Base-by-base conservation (phyloP, 2,329 filamentous ascomycete species). In the Pseudogymnoascus sp. region DNA sequence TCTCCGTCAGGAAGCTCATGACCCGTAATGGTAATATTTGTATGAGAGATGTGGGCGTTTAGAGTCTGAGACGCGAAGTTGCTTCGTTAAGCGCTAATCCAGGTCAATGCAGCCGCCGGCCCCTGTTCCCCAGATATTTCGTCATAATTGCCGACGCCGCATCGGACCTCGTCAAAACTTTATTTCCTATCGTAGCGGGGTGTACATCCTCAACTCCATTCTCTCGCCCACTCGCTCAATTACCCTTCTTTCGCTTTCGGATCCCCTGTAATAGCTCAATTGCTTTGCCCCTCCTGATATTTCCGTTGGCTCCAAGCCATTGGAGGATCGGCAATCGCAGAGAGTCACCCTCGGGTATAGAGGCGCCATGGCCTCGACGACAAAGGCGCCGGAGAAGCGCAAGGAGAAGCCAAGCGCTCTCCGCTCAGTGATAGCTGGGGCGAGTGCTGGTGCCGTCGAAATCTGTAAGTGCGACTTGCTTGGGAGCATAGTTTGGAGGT, bases 381-480 rank as follows among this genome's bases (percentile, higher is more conserved):
- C 59, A 14, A 23, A 66, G 63, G 67, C 69, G 64, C 62, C 71
- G 64, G 70, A 74, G 63, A 79, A 78, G 63, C 65, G 65, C 67
- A 82, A 81, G 73, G 74, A 73, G 50, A 68, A 74, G 77, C 90
- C 92, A 56, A 96, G 90, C 72, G 84, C 90, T 59, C 77, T 96
- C 73, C 90, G 94, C 69, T 96, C 92, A 65, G 90, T 97, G 70
- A 81, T 97, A 70, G 94, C 94, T 63, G 94, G 94, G 67, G 91
- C 91, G 63, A 90, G 89, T n/a, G 94, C 93, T 62, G 94, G 94
- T 71, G 94, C 92, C 62, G 84, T 97, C 68, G 93, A 99, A 78
- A 97, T 97, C 75, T 86, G 90, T 92, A 79, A 69, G 77, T 70
- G 56, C 31, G 35, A 31, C 21, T 23, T 35, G 4, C 11, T 21